Evolutionary conservation across 805 yeast genomes (phyloP), one percentile per base, ranked within the genome.

Genomic region (Candida jianshihensis): DNA sequence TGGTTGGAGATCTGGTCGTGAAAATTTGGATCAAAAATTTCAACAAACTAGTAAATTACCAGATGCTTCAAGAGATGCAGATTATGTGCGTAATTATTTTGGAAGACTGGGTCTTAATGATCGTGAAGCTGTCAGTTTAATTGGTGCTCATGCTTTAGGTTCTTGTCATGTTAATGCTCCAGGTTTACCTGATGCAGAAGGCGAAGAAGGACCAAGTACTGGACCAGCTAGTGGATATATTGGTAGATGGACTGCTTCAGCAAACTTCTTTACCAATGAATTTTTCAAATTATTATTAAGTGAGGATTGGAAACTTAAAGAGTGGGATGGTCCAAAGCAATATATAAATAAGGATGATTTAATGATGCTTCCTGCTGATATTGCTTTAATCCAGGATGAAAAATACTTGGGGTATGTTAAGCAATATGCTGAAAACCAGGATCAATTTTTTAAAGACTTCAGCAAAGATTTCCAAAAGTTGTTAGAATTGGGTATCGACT

Each of bases 311-410:
- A 63, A 58, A 36, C 53, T 65, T 64, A 66, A 74, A 54, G 63
- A 77, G 56, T 70, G 86, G 78, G 62, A 63, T 48, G 82, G 81
- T 36, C 75, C 73, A 53, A 66, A 66, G 43, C 86, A 74, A 66
- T 81, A 70, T 59, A 75, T 71, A 46, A 68, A 71, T 41, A 73
- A 68, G 43, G 68, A 75, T 36, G 75, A 76, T 30, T 70, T 83
- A 46, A 86, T 87, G 95, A 87, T 87, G 96, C 61, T 87, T 36
- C 87, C 85, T 20, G 78, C 94, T 11, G 96, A 87, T 54, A 69
- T 78, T 70, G 77, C 85, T 13, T 61, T 83, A 31, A 53, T 74
- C n/a, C 62, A 72, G 47, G 89, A 81, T 57, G 69, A 75, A 4
- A 63, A 59, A 33, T 85, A 78, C 57, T 60, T 62, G 41, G 59